phyloP scores from a whole-genome alignment of 75 land plant genomes.

The Sequoia sempervirens region DNA sequence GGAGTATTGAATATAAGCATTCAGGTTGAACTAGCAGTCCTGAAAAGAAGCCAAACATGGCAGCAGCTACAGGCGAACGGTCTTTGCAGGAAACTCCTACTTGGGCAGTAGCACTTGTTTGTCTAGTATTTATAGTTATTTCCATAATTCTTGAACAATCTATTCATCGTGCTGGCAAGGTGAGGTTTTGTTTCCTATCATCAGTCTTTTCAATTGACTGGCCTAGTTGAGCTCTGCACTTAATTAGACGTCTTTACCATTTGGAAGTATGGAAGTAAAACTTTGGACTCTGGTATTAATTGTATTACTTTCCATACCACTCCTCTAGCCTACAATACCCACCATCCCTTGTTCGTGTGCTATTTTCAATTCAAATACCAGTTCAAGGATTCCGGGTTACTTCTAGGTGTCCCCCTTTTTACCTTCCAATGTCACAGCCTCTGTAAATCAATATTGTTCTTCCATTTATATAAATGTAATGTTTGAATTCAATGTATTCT shows the following conservation, averaged over 20 bases:
- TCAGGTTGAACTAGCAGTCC: neutral
- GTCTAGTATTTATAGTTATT: constrained; percentile 45
- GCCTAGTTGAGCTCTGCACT: no score
- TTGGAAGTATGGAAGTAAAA: no score
- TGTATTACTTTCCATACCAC: no score
- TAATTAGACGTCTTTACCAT: no score
- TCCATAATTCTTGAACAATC: constrained; percentile 52
- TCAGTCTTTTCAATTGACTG: neutral
- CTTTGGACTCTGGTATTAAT: no score
- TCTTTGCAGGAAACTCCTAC: constrained; percentile 58
- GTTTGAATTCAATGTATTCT: neutral
- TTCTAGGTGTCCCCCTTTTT: no score
- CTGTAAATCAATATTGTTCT: no score
- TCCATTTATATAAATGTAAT: no score
- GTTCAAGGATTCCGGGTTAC: no score
- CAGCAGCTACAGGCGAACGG: constrained; percentile 21
- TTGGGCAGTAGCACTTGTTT: constrained; percentile 75
- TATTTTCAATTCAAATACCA: no score
- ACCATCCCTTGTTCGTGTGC: no score
- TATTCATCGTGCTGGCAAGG: constrained; percentile 48
- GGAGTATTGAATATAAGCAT: neutral
- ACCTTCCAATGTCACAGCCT: neutral
- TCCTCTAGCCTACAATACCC: no score
- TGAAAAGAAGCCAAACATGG: constrained; percentile 12
- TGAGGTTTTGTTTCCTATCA: constrained; percentile 11